Evolutionary conservation across 495 filamentous ascomycete genomes (phyloP).

Genomic region (Sabuloglossum arenarium): DNA sequence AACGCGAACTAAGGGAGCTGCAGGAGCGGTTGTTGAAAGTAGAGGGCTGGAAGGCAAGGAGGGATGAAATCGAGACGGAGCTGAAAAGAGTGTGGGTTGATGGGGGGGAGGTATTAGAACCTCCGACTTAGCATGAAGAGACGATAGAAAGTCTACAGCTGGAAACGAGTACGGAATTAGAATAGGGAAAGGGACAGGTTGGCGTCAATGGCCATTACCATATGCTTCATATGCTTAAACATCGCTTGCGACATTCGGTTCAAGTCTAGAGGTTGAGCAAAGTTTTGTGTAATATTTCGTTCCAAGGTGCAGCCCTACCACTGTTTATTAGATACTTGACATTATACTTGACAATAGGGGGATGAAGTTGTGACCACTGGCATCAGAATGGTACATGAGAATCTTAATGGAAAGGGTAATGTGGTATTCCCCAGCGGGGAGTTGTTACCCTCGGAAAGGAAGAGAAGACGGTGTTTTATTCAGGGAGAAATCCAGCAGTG

Average conservation of each 20-base stretch:
- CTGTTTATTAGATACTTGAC: too few relatives aligned
- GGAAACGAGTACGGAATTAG: neutral
- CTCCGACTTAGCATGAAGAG: neutral
- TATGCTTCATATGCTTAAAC: neutral
- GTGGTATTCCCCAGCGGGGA: too few relatives aligned
- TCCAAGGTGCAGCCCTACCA: neutral
- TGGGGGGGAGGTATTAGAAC: slow-evolving; percentile 15
- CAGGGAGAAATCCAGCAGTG: too few relatives aligned
- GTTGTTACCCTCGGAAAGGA: too few relatives aligned
- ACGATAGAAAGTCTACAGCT: neutral
- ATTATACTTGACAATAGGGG: neutral
- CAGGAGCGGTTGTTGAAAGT: slow-evolving; percentile 60
- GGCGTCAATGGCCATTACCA: neutral
- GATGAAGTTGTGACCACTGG: neutral
- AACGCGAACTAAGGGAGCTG: slow-evolving; percentile 71
- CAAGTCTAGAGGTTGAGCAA: neutral
- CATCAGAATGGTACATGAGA: neutral
- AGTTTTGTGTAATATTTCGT: neutral
- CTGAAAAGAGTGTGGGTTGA: slow-evolving; percentile 36
- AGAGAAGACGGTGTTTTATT: too few relatives aligned
- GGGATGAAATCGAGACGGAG: slow-evolving; percentile 53
- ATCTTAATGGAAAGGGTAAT: neutral
- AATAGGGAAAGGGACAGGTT: neutral
- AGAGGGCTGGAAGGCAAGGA: slow-evolving; percentile 60
- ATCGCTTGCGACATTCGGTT: neutral